These are phyloP conservation scores for Phytophthora meadii DNA, from an alignment of 352 stramenopile genomes.

Conservation along the genomic window DNA sequence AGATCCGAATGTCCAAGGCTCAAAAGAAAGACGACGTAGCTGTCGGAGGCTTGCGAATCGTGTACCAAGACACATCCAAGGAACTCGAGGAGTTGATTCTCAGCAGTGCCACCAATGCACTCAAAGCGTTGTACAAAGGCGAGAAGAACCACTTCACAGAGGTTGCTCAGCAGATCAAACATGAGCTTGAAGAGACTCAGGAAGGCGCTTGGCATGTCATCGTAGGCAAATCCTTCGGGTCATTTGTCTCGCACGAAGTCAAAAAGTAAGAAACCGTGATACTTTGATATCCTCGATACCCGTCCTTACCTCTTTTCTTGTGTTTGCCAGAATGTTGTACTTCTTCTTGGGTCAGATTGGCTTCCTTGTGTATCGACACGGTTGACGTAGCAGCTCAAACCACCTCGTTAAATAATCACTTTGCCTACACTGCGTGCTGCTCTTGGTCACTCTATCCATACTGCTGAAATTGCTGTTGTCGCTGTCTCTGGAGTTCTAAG, in stretches of 20 bases:
- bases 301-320: slow-evolving; percentile 7
- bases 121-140: slow-evolving; percentile 86
- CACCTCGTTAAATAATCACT: slow-evolving; percentile 47
- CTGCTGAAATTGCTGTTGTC: slow-evolving; percentile 25
- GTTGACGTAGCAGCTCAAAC: slow-evolving; percentile 34
- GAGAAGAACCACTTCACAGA: slow-evolving; percentile 88
- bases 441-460: slow-evolving; percentile 22
- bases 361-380: slow-evolving; percentile 81
- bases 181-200: slow-evolving; percentile 73
- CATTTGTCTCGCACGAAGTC: slow-evolving; percentile 86
- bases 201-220: slow-evolving; percentile 84
- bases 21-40: slow-evolving; percentile 84
- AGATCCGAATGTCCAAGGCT: slow-evolving; percentile 65
- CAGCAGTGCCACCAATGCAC: slow-evolving; percentile 74
- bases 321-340: slow-evolving; percentile 69
- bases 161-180: slow-evolving; percentile 82
- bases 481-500: slow-evolving; percentile 37
- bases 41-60: slow-evolving; percentile 68
- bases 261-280: slow-evolving; percentile 61
- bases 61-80: slow-evolving; percentile 75
- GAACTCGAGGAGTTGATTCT: slow-evolving; percentile 80
- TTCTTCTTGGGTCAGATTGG: slow-evolving; percentile 85
- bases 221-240: slow-evolving; percentile 87
- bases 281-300: not conserved
- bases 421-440: slow-evolving; percentile 20